These are phyloP conservation scores for Leccinum imitatum DNA, from an alignment of 768 basidiomycete genomes.

Conservation along the genomic window DNA sequence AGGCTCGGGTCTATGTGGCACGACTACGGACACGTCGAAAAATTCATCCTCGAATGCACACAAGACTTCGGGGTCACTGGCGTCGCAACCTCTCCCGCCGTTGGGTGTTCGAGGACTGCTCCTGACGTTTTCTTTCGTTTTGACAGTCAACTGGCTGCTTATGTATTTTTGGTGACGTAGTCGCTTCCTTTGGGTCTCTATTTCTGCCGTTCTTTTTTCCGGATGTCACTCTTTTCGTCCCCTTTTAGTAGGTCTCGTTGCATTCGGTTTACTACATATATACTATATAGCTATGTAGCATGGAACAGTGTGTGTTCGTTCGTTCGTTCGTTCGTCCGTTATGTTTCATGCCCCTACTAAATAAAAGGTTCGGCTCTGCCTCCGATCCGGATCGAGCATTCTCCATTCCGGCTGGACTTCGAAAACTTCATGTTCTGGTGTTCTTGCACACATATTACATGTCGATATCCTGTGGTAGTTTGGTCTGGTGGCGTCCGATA, in stretches of 20 bases:
- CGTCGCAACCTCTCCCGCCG: neutral
- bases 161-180: neutral
- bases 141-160: no score
- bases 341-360: no score
- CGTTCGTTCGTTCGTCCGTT: no score
- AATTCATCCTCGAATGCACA: no score
- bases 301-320: neutral
- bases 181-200: neutral
- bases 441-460: no score
- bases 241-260: neutral
- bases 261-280: neutral
- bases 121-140: neutral
- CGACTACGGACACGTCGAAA: neutral
- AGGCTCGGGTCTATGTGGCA: constrained; percentile 40
- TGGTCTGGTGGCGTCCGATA: no score
- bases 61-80: neutral
- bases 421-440: no score
- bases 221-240: neutral
- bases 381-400: no score
- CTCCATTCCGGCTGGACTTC: no score
- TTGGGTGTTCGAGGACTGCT: neutral
- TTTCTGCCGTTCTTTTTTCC: neutral
- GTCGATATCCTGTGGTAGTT: no score
- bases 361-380: no score
- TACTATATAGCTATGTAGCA: neutral